Evolutionary conservation across 257 asterid species (phyloP), one percentile per base, ranked within the genome.

Genomic region (Datura wrightii): DNA sequence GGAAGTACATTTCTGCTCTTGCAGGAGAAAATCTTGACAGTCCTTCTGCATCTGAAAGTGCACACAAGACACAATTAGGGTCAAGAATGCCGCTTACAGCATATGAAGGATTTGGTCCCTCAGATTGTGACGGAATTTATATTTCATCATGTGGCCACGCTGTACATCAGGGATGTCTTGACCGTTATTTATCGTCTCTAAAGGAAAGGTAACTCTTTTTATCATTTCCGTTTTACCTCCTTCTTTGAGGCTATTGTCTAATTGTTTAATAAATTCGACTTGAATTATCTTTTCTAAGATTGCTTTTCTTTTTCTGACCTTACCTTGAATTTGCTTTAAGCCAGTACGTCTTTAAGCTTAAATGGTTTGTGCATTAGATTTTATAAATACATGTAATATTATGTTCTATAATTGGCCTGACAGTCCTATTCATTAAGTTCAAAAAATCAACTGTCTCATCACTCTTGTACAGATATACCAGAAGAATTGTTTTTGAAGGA

Each of bases 121-220:
- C 91, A 15, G 94, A 92, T 62, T 91, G 93, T 84, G 96, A 94
- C 87, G 98, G 98, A 83, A 92, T 97, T 60, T 91, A 92, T 91
- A 87, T 93, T 82, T 95, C 99, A 80, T 95, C 98, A 19, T 97
- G 99, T 76, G 99, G 99, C 67, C 99, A 97, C 86, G 98, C 99
- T 84, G 98, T 97, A 89, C 99, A 97, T 90, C 98, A 95, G 89
- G 95, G 92, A 87, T 97, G 99, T 87, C 93, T 97, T 83, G 98
- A 95, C 86, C 98, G 98, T 52, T 97, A 97, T 88, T 88, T 97
- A 83, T 89, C 92, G 70, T 95, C 99, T 44, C 92, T 97, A 58
- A 95, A 88, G 92, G 99, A 97, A 86, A 97, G 99, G 99, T 95
- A 90, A 60, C 58, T 18, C 59, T 60, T 63, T 65, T 18, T 70